Conservation (phyloP, 306 rosid genomes). For the Alnus glutinosa region DNA sequence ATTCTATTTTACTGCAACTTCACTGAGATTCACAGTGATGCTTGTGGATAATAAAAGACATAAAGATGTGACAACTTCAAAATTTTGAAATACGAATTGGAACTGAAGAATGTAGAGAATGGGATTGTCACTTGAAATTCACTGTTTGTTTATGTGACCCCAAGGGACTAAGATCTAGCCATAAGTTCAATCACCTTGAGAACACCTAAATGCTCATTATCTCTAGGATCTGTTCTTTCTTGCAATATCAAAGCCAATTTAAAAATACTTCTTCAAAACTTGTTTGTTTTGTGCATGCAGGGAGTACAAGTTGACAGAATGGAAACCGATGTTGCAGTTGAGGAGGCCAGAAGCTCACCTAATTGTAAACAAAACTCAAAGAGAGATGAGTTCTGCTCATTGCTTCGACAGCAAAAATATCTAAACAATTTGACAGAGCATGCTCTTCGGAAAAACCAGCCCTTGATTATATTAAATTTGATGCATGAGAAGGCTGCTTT, state of each 20-base stretch:
- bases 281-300: constrained; percentile 45
- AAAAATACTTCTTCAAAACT: constrained; percentile 5
- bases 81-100: neutral
- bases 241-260: neutral
- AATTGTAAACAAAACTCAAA: constrained; percentile 47
- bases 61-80: neutral
- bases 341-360: constrained; percentile 51
- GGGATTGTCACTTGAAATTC: neutral
- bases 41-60: neutral
- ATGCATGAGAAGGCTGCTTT: constrained; percentile 56
- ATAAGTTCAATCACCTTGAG: neutral
- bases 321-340: constrained; percentile 46
- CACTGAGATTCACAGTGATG: neutral
- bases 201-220: no score
- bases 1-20: neutral
- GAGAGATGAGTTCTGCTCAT: constrained; percentile 53
- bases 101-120: neutral
- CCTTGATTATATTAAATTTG: constrained; percentile 69
- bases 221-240: neutral
- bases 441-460: constrained; percentile 85
- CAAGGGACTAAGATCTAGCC: neutral
- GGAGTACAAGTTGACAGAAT: constrained; percentile 69
- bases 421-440: constrained; percentile 71
- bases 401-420: constrained; percentile 75
- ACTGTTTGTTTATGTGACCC: neutral